Base-by-base conservation (phyloP, 1,284 basidiomycete species). In the Filobasidium uniguttulatum region DNA sequence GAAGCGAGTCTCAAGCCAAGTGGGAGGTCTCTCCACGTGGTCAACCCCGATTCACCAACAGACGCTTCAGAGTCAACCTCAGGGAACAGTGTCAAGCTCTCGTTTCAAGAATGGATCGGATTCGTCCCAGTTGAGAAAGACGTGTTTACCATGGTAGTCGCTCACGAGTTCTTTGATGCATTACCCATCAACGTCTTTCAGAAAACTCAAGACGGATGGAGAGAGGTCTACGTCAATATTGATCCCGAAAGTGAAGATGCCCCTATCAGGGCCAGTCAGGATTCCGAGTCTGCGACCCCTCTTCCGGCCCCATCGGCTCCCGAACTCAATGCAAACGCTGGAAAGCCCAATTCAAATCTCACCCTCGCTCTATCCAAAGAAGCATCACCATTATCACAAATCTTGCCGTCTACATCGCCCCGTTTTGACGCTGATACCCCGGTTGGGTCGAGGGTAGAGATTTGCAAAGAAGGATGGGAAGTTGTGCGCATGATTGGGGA, bases 111-210 rank as follows among this genome's bases (percentile, higher is more conserved):
- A 48, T 73, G 77, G 0, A 67, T 93, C 6, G 79, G 84, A 30
- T 77, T 83, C 30, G 70, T 97, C 0, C 68, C 75, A 1, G 54
- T 71, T 20, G 59, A 73, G 52, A 63, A 72, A 28, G 74, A 77
- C 15, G 72, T 70, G 35, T 97, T 82, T 66, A 94, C 89, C 0
- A 81, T 96, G 72, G 67, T 94, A 19, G 71, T 96, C 6, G 94
- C 93, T 0, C 93, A 98, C 65, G 94, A 98, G 64, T 96, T 98
- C 70, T 97, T 99, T 57, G 94, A 98, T 62, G 93, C 93, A 0
- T 73, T 99, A 44, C 93, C 93, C 0, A 81, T 96, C 44, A 86
- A 96, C 65, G 72, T 93, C 28, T 74, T 98, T 41, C 81, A 94
- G 85, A 85, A 79, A 77, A 81, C 78, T 0, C 66, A 76, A 31